Base-by-base conservation (phyloP, 345 rosid genomes). In the Populus pruinosa region DNA sequence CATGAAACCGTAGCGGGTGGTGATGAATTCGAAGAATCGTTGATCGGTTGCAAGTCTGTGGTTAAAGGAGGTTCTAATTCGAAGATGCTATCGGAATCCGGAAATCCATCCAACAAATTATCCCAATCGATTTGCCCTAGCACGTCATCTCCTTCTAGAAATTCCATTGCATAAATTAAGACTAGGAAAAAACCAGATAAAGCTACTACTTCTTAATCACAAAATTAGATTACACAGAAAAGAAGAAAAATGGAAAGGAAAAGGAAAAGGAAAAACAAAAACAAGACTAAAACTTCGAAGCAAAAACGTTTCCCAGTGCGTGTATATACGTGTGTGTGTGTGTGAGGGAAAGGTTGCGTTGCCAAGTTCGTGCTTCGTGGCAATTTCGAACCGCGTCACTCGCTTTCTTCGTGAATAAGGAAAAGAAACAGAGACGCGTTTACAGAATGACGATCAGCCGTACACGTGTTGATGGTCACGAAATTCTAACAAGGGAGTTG, bases 1-100 rank as follows among this genome's bases (percentile, higher is more conserved):
- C 83, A 80, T 18, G 85, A 73, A n/a, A 62, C 41, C 16, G 86
- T 77, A 62, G 75, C 87, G 2, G 88, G 86, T 0, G 86, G 78
- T 3, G 85, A 74, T 2, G 87, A 72, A 8, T 68, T 80, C 1
- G 66, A 27, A 5, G 76, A 78, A 70, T 44, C 44, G 7, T 62
- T 44, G 33, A 23, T 47, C 73, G 74, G 29, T 21, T 17, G 33
- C 4, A 66, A 35, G 33, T 41, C n/a, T 5, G 76, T 33, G 43
- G n/a, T 31, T 11, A 67, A 35, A 47, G 76, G 62, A 62, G 78
- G 66, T 17, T 80, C 82, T 70, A 66, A 53, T 73, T 78, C 79
- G 41, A 70, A 41, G 73, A 75, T 69, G 35, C 43, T 25, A 67
- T 76, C 75, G 29, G 70, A 75, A 3, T 82, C 83, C 31, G 83